Percentiles rank a stretch among this genome's conserved stretches.
Evolutionary conservation across 1,284 basidiomycete genomes (phyloP).

Genomic region (Rhizoctonia solani): DNA sequence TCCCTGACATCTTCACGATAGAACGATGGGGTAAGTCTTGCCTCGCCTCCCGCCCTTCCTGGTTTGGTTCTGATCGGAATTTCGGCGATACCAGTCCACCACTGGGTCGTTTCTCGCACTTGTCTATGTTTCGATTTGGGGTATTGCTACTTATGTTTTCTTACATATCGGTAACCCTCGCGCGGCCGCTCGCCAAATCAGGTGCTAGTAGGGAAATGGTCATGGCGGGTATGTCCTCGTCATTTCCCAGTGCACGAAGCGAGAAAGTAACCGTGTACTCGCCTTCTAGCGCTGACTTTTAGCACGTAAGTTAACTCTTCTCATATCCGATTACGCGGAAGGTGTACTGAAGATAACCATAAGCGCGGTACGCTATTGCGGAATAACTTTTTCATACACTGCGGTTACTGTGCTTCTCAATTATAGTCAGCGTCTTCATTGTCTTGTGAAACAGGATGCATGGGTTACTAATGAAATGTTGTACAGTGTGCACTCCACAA

Average conservation of each 20-base stretch:
- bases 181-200: slow-evolving; percentile 23
- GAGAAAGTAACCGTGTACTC: slow-evolving; percentile 50
- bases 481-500: slow-evolving; percentile 74
- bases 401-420: slow-evolving; percentile 77
- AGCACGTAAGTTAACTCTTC: slow-evolving; percentile 34
- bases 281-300: slow-evolving; percentile 61
- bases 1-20: slow-evolving; percentile 42
- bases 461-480: not conserved
- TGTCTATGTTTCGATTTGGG: slow-evolving; percentile 79
- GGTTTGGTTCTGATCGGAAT: not conserved
- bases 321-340: not conserved
- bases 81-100: slow-evolving; percentile 53
- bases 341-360: slow-evolving; percentile 49
- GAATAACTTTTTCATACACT: slow-evolving; percentile 76
- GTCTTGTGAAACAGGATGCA: not conserved
- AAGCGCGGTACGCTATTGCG: slow-evolving; percentile 79
- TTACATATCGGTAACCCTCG: not conserved
- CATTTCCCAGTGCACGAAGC: slow-evolving; percentile 44
- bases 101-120: slow-evolving; percentile 77
- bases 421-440: slow-evolving; percentile 49
- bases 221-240: slow-evolving; percentile 69
- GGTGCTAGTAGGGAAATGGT: slow-evolving; percentile 45
- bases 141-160: slow-evolving; percentile 1
- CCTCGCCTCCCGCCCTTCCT: slow-evolving; percentile 18
- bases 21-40: slow-evolving; percentile 59